Evolutionary conservation across 768 basidiomycete genomes (phyloP), one percentile per base, ranked within the genome.

Genomic region (Lactarius hatsudake): DNA sequence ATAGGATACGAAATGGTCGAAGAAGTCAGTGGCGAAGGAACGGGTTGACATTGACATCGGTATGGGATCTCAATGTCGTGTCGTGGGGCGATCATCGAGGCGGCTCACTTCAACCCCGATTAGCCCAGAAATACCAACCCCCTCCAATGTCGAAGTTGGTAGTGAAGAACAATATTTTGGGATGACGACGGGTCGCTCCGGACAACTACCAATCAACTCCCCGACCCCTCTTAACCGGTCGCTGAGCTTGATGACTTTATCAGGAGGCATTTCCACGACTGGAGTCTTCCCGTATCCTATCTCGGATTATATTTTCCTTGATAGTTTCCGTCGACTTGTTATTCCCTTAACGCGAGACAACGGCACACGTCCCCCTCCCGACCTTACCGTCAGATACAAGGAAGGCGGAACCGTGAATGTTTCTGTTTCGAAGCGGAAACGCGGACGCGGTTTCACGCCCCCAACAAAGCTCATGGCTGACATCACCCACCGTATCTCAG

Each of bases 1-100:
- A 89, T 87, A n/a, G 92, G 93, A 1, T 94, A 92, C 72, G 88
- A 94, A 76, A 72, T 83, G 15, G 78, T 74, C 23, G 79, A 80
- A 51, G 76, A 71, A 43, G 69, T 57, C 23, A 48, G 59, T 18
- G 62, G 40, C 26, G 42, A 28, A 20, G 48, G 32, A 15, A 15
- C n/a, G 0, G 5, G 3, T 48, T 53, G 51, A 53, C n/a, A 20
- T 48, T 12, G 45, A 23, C n/a, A 51, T 15, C 15, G 23, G 26
- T 15, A 13, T 18, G 55, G 30, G 8, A 56, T 56, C 30, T 56
- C 26, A 23, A 15, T 26, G 13, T 53, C 23, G 51, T 28, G 51
- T 53, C 23, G 51, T 28, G 51, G 51, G 23, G 26, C 2, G 23
- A 51, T 28, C n/a, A 26, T 26, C 15, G 51, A 26, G 23, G 26